phyloP scores from a whole-genome alignment of 208 protist species.

The Vickermania spadyakhi region DNA sequence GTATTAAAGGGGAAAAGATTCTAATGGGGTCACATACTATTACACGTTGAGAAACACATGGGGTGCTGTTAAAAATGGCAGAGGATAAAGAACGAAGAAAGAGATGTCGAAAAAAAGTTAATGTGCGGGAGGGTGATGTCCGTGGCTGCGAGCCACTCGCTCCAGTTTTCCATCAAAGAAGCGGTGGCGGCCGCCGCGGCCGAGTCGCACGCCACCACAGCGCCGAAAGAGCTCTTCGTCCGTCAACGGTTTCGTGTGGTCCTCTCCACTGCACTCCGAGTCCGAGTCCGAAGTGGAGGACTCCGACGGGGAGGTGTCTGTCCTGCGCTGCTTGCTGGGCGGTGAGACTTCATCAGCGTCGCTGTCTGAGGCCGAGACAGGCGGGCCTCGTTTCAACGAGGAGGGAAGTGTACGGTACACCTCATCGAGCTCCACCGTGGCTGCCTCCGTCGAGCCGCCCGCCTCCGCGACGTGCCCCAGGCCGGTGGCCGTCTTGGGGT shows the following conservation, averaged over 20 bases:
- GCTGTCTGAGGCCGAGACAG: constrained; percentile 3
- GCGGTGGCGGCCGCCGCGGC: constrained; percentile 70
- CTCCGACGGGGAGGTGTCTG: constrained; percentile 2
- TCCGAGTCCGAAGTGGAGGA: constrained; percentile 1
- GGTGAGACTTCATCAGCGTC: constrained; percentile 7
- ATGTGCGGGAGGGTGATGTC: too few relatives aligned
- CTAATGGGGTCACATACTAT: too few relatives aligned
- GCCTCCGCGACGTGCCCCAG: constrained; percentile 49
- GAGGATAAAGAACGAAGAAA: too few relatives aligned
- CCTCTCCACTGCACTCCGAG: constrained; percentile 5
- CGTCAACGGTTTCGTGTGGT: constrained; percentile 31
- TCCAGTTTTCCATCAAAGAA: constrained; percentile 82
- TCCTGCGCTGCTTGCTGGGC: constrained; percentile 10
- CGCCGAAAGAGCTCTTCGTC: constrained; percentile 61
- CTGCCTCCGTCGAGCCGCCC: constrained; percentile 16
- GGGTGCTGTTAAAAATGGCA: too few relatives aligned
- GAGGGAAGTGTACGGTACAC: constrained; percentile 29
- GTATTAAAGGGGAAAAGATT: too few relatives aligned
- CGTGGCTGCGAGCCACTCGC: constrained; percentile 44
- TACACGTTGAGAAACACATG: too few relatives aligned
- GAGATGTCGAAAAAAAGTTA: too few relatives aligned
- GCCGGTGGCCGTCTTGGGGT: constrained; percentile 51
- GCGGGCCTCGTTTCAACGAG: too few relatives aligned
- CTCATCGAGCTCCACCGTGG: constrained; percentile 46
- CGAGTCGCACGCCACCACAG: constrained; percentile 76